Evolutionary conservation across 2,329 filamentous ascomycete species (phyloP), one percentile per base, ranked within the genome.

Genomic region (Hortaea sp.): DNA sequence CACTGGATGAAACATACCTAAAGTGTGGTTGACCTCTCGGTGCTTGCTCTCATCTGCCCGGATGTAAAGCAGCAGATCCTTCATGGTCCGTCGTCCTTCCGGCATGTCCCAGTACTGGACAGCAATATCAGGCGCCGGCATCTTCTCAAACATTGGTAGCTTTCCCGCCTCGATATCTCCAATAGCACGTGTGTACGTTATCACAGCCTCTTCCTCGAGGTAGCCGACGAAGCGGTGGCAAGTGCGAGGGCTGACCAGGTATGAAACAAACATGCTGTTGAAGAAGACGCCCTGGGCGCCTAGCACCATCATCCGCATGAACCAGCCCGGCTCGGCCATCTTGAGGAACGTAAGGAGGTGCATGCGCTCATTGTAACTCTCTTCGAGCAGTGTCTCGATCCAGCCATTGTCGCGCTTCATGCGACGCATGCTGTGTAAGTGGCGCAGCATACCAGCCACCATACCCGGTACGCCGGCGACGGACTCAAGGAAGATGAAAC

Each of bases 141-240:
- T 82, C 6, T 81, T 76, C 28, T 78, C 73, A 89, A 92, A 98
- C 57, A 80, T 80, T 0, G 89, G 88, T 10, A 95, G 71, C 48
- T 79, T 77, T n/a, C 90, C 90, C 2, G 77, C 75, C 48, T 97
- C 89, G 27, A 98, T 77, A 61, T 97, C 92, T 54, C 81, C 74
- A 57, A 97, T 85, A 50, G 88, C 86, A 42, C 88, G 81, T 0
- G 88, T 92, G 70, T 98, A 98, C 0, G 92, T 98, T 61, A 94
- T 78, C 1, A 97, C 90, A 6, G 92, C 92, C 67, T 98, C 92
- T 65, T 98, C 92, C 67, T 98, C 92, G 9, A 98, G 79, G 58
- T 97, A 97, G 1, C 89, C 92, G 44, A 97, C 89, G 66, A 98
- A 97, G 39, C 92, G 84, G 66, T 98, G 92, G 60, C 86, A 90